Percentiles rank a stretch among this genome's conserved stretches.
Conservation (phyloP, 148 eudicot species). For the Camellia sinensis region DNA sequence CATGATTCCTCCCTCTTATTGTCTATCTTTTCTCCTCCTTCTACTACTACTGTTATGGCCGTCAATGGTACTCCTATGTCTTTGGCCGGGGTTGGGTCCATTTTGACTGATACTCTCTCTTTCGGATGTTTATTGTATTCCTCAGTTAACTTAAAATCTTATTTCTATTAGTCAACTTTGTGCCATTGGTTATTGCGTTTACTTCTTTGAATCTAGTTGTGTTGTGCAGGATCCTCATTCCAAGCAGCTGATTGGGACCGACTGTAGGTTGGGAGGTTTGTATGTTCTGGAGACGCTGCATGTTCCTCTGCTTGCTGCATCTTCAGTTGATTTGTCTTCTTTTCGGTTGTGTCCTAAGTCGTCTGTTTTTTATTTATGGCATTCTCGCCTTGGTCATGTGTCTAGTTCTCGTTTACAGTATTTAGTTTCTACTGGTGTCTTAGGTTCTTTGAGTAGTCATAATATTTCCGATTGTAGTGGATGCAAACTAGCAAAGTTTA, state of each 20-base stretch:
- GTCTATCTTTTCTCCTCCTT: background rate
- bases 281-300: background rate
- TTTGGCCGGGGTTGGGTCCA: background rate
- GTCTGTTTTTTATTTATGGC: background rate
- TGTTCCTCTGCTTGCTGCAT: background rate
- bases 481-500: background rate
- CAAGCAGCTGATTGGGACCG: background rate
- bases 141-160: background rate
- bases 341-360: background rate
- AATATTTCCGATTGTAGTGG: background rate
- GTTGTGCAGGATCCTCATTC: background rate
- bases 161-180: background rate
- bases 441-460: background rate
- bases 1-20: background rate
- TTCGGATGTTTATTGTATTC: background rate
- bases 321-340: background rate
- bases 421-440: background rate
- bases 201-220: background rate
- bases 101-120: background rate
- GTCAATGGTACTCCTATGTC: background rate
- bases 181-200: background rate
- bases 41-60: background rate
- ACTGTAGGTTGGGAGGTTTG: background rate
- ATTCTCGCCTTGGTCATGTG: background rate
- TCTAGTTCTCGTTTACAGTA: background rate